These are phyloP conservation scores for Hyphopichia wangnamkhiaoensis DNA, from an alignment of 1,139 yeast genomes.

Conservation along the genomic window DNA sequence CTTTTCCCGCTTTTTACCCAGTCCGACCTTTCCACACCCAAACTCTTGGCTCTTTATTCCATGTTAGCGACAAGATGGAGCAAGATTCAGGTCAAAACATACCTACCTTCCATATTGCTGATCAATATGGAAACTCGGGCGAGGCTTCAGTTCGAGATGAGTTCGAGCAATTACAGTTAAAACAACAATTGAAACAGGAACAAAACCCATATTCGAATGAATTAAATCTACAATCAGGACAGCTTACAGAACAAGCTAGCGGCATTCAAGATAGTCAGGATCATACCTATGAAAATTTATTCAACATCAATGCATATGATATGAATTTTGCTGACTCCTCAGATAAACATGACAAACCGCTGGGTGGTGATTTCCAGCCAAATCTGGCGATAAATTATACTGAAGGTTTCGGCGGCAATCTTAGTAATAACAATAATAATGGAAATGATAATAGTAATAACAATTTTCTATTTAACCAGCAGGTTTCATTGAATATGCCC, in stretches of 20 bases:
- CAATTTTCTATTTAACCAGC: neutral
- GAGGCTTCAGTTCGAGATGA: neutral
- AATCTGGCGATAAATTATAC: neutral
- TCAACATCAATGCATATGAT: neutral
- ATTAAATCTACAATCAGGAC: neutral
- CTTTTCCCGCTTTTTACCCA: neutral
- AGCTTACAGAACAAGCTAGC: neutral
- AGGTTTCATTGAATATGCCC: constrained; percentile 23
- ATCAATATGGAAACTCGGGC: neutral
- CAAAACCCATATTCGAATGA: neutral
- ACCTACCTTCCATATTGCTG: neutral
- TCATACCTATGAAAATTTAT: neutral
- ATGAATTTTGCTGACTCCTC: neutral
- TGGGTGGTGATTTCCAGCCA: neutral
- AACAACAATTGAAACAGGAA: neutral
- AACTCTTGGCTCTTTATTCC: neutral
- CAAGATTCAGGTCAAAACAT: neutral
- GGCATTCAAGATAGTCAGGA: neutral
- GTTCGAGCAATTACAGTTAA: neutral
- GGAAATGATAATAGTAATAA: neutral
- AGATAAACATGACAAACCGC: neutral
- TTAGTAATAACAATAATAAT: neutral
- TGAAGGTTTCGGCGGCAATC: neutral
- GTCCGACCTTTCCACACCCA: neutral
- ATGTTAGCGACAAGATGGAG: neutral